Conservation (phyloP, 2,329 filamentous ascomycete genomes). For the Pestalotiopsis sp. region DNA sequence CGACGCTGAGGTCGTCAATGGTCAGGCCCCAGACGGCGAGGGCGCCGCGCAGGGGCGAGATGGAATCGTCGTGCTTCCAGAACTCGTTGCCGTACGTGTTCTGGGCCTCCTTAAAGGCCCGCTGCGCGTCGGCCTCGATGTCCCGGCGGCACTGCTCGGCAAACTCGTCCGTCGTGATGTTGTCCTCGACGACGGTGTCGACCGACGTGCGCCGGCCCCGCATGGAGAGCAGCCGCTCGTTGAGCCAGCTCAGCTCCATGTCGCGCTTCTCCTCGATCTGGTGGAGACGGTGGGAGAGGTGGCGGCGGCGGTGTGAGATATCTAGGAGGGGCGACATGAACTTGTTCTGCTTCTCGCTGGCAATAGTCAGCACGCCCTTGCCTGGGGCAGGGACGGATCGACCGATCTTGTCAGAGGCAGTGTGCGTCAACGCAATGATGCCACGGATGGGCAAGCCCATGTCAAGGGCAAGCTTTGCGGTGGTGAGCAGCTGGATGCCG, state of each 20-base stretch:
- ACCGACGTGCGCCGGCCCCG: background rate
- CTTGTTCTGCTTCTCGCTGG: conserved; percentile 20
- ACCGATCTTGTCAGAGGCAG: conserved; percentile 33
- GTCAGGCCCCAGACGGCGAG: conserved; percentile 37
- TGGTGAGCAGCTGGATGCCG: conserved; percentile 36
- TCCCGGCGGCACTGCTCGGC: conserved; percentile 12
- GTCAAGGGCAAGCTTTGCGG: conserved; percentile 34
- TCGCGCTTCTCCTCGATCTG: conserved; percentile 21
- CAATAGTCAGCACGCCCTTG: conserved; percentile 34
- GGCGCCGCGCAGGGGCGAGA: conserved; percentile 36
- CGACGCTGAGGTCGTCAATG: conserved; percentile 38
- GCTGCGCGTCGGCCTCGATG: conserved; percentile 18
- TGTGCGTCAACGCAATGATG: conserved; percentile 33
- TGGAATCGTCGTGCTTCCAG: conserved; percentile 23
- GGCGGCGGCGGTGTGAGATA: conserved; percentile 26
- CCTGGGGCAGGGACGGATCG: conserved; percentile 41
- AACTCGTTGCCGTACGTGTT: conserved; percentile 31
- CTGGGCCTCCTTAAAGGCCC: conserved; percentile 21
- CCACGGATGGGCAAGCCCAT: conserved; percentile 36
- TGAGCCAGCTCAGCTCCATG: conserved; percentile 13
- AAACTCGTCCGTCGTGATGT: background rate
- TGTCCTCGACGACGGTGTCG: conserved; percentile 1
- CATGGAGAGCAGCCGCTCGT: conserved; percentile 1
- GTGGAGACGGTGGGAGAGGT: conserved; percentile 22
- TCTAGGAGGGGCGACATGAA: conserved; percentile 26